These are phyloP conservation scores for Candida boleticola DNA, from an alignment of 805 yeast genomes.

Conservation along the genomic window DNA sequence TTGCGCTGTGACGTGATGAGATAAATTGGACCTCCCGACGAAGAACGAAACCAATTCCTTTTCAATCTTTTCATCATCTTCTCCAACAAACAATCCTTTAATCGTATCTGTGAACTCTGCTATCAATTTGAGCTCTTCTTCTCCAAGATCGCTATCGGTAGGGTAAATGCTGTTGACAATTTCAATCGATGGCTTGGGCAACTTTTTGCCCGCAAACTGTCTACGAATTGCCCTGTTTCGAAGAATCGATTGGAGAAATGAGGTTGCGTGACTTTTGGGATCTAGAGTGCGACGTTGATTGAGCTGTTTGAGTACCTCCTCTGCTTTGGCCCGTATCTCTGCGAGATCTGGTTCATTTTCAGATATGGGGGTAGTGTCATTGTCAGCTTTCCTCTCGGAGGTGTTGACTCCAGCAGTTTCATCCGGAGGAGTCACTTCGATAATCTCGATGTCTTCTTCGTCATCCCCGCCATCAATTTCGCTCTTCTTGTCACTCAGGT, in stretches of 20 bases:
- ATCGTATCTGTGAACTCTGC: slow-evolving; percentile 4
- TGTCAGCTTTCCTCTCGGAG: not conserved
- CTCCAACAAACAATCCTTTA: too few relatives aligned
- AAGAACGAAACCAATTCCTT: too few relatives aligned
- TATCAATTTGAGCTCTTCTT: slow-evolving; percentile 3
- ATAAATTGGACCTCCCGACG: too few relatives aligned
- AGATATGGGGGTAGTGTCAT: not conserved
- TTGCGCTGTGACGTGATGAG: too few relatives aligned
- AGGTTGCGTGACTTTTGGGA: slow-evolving; percentile 10
- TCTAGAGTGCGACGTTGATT: slow-evolving; percentile 7
- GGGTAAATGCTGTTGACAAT: slow-evolving; percentile 10
- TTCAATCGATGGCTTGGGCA: slow-evolving; percentile 2
- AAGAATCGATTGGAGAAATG: not conserved
- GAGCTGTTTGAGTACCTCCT: not conserved
- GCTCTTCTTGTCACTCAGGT: not conserved
- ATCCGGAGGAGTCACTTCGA: slow-evolving; percentile 8
- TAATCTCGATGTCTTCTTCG: slow-evolving; percentile 19
- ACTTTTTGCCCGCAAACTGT: slow-evolving; percentile 4
- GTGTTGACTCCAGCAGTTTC: not conserved
- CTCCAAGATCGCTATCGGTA: slow-evolving; percentile 5
- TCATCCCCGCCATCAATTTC: slow-evolving; percentile 5
- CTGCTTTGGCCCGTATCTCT: not conserved
- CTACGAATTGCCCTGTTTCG: slow-evolving; percentile 9
- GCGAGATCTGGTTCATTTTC: not conserved
- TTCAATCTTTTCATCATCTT: too few relatives aligned